A percentile compares a stretch with the other conserved stretches of the same genome.
These are phyloP conservation scores for Leptographium galeiforme DNA, from an alignment of 2,329 filamentous ascomycete genomes.

Conservation along the genomic window DNA sequence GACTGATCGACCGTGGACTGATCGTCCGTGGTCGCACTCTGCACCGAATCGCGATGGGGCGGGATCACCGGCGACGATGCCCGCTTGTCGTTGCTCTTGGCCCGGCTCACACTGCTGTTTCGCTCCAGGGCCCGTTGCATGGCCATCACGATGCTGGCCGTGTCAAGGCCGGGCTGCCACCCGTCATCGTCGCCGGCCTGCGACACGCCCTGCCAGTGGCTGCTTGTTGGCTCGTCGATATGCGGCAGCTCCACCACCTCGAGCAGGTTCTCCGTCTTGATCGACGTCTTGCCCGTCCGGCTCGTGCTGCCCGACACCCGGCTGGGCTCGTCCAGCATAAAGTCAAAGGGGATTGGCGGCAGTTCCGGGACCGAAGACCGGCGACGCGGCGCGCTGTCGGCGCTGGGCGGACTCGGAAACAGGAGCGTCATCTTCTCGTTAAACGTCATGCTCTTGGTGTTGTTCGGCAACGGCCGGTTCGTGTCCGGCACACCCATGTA, in stretches of 20 bases:
- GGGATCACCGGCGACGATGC: constrained; percentile 39
- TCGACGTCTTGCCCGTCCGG: constrained; percentile 22
- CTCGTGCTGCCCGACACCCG: constrained; percentile 19
- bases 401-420: constrained; percentile 26
- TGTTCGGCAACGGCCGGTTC: constrained; percentile 31
- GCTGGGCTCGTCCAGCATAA: constrained; percentile 8
- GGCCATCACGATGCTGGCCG: neutral
- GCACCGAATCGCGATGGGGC: constrained; percentile 19
- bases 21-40: constrained; percentile 21
- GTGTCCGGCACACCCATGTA: constrained; percentile 7
- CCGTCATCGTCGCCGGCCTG: constrained; percentile 21
- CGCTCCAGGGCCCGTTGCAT: neutral
- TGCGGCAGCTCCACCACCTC: constrained; percentile 21
- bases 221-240: neutral
- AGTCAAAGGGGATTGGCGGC: constrained; percentile 20
- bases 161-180: constrained; percentile 22
- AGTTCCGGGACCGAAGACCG: constrained; percentile 28
- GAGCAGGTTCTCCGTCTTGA: constrained; percentile 27
- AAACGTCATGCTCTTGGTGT: constrained; percentile 44
- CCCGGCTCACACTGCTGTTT: constrained; percentile 11
- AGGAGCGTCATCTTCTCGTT: constrained; percentile 42
- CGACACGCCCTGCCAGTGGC: constrained; percentile 10
- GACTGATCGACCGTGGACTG: constrained; percentile 21
- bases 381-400: constrained; percentile 10
- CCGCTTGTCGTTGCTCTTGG: constrained; percentile 20